These are phyloP conservation scores for Venustampulla echinocandica DNA, from an alignment of 495 filamentous ascomycete genomes.

Conservation along the genomic window DNA sequence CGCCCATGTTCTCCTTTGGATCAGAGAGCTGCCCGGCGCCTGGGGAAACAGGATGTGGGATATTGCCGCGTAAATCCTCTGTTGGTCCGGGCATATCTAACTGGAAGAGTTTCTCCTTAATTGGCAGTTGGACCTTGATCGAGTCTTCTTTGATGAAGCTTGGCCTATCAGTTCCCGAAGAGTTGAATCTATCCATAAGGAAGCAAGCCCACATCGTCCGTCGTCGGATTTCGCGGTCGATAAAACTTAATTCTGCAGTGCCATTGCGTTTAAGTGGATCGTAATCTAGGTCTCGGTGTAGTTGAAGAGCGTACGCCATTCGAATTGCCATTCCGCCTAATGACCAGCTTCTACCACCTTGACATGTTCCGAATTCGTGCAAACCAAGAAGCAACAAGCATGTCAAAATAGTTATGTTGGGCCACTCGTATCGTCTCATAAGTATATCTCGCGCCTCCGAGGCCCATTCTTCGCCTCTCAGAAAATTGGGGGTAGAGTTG, in stretches of 20 bases:
- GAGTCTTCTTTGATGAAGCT: conserved; percentile 85
- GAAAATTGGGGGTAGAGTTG: conserved; percentile 71
- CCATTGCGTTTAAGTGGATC: conserved; percentile 65
- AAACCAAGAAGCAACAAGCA: conserved; percentile 80
- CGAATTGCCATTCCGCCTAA: conserved; percentile 88
- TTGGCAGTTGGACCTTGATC: conserved; percentile 81
- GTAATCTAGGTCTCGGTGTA: conserved; percentile 87
- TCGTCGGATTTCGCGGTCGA: conserved; percentile 84
- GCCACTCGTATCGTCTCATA: conserved; percentile 79
- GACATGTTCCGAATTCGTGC: conserved; percentile 95
- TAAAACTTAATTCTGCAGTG: conserved; percentile 69
- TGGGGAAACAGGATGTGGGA: conserved; percentile 54
- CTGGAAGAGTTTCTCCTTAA: conserved; percentile 82
- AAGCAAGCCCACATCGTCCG: conserved; percentile 98
- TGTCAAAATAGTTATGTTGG: conserved; percentile 91
- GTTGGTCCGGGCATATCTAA: conserved; percentile 86
- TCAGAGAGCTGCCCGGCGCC: conserved; percentile 57
- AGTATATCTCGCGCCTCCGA: conserved; percentile 75
- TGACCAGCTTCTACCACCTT: conserved; percentile 92
- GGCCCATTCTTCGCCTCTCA: conserved; percentile 88
- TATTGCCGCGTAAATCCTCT: conserved; percentile 69
- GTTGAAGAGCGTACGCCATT: conserved; percentile 92
- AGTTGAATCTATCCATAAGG: conserved; percentile 95
- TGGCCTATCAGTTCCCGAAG: conserved; percentile 87
- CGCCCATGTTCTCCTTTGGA: conserved; percentile 82